These are phyloP conservation scores for Arthrobotrys musiformis DNA, from an alignment of 2,329 filamentous ascomycete species.

Conservation along the genomic window DNA sequence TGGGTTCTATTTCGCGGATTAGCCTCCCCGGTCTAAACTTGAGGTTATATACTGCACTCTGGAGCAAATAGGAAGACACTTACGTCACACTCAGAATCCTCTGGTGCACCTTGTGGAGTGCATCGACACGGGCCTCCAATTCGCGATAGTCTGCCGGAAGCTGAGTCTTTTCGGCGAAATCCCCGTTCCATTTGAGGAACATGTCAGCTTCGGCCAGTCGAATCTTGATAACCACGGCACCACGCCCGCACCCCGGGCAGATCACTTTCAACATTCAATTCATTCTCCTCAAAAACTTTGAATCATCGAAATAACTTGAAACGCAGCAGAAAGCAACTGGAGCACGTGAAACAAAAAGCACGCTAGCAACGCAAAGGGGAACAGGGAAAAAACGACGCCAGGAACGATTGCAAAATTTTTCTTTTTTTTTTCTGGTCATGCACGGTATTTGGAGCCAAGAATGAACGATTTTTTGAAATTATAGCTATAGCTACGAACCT, in stretches of 20 bases:
- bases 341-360: conserved; percentile 25
- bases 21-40: not conserved
- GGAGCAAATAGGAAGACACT: conserved; percentile 63
- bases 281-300: conserved; percentile 32
- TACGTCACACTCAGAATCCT: conserved; percentile 97
- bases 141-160: conserved; percentile 97
- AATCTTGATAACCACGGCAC: conserved; percentile 48
- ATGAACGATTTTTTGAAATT: not conserved
- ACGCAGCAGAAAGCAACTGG: not conserved
- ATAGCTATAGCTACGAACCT: conserved; percentile 45
- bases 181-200: conserved; percentile 55
- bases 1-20: conserved; percentile 73
- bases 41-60: not conserved
- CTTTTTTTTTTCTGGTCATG: conserved; percentile 7
- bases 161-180: conserved; percentile 74
- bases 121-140: conserved; percentile 98
- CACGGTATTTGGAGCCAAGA: not conserved
- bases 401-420: not conserved
- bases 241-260: conserved; percentile 34
- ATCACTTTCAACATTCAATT: conserved; percentile 55
- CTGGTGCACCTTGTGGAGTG: conserved; percentile 94
- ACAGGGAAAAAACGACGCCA: not conserved
- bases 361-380: conserved; percentile 25
- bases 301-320: conserved; percentile 15
- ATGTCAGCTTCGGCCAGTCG: conserved; percentile 56